Percentiles rank a stretch among this genome's conserved stretches.
Conservation (phyloP, 345 rosid genomes). For the Luvunga scandens region DNA sequence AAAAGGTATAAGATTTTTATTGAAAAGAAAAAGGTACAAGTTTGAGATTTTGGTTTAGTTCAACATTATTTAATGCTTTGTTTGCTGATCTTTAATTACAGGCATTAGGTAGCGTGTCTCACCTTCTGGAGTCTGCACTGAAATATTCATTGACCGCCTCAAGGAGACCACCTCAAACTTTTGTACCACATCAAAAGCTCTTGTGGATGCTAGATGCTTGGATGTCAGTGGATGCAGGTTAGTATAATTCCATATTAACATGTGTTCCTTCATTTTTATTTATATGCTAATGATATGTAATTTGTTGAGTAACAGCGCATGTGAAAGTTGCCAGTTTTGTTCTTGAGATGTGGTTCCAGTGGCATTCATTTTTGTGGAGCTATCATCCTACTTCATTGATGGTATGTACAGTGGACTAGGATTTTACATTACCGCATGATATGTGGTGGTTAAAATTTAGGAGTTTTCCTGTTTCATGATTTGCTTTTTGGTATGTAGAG, state of each 20-base stretch:
- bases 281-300: slow-evolving; percentile 6
- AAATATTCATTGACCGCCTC: slow-evolving; percentile 56
- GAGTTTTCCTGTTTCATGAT: slow-evolving; percentile 19
- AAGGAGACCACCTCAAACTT: slow-evolving; percentile 74
- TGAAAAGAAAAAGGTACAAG: background rate
- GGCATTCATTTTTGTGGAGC: slow-evolving; percentile 89
- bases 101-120: slow-evolving; percentile 41
- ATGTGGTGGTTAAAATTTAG: background rate
- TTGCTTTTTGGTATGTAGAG: slow-evolving; percentile 45
- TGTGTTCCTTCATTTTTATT: slow-evolving; percentile 3
- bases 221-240: slow-evolving; percentile 55
- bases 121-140: slow-evolving; percentile 48
- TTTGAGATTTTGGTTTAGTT: background rate
- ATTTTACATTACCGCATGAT: background rate
- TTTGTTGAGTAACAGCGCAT: slow-evolving; percentile 45
- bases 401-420: slow-evolving; percentile 36
- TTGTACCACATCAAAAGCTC: slow-evolving; percentile 72
- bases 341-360: slow-evolving; percentile 89
- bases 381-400: slow-evolving; percentile 32
- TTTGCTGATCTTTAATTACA: slow-evolving; percentile 23
- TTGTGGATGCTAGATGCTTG: slow-evolving; percentile 83
- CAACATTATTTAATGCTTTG: background rate
- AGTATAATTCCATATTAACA: slow-evolving; percentile 8
- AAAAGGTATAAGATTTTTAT: too few relatives aligned
- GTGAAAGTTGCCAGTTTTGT: slow-evolving; percentile 55